Percentiles rank a stretch among this genome's conserved stretches.
These are phyloP conservation scores for Orbilia blumenaviensis DNA, from an alignment of 2,329 filamentous ascomycete species.

Conservation along the genomic window DNA sequence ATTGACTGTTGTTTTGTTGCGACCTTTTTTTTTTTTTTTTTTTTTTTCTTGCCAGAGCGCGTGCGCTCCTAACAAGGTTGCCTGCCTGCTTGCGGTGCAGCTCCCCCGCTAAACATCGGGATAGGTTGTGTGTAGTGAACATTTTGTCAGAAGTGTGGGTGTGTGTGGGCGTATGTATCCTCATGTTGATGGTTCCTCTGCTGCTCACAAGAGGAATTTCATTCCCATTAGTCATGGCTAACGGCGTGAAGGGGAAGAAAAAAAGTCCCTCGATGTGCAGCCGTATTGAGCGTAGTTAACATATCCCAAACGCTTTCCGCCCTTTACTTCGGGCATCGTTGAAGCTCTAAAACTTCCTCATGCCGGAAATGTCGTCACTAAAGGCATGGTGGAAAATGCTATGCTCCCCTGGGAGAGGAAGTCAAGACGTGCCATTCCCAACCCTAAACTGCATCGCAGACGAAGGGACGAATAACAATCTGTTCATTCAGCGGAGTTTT, in stretches of 20 bases:
- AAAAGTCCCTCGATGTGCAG: slow-evolving; percentile 31
- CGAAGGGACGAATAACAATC: slow-evolving; percentile 21
- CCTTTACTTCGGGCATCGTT: slow-evolving; percentile 29
- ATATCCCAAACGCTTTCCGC: slow-evolving; percentile 34
- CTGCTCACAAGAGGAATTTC: slow-evolving; percentile 2
- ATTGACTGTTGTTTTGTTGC: slow-evolving; percentile 29
- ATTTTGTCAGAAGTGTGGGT: background rate
- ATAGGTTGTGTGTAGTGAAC: slow-evolving; percentile 23
- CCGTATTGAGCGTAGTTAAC: slow-evolving; percentile 28
- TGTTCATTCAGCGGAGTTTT: slow-evolving; percentile 42
- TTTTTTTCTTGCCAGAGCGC: slow-evolving; percentile 27
- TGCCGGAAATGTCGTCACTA: slow-evolving; percentile 53
- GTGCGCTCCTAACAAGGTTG: slow-evolving; percentile 27
- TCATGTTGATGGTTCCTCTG: background rate
- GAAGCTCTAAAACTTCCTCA: slow-evolving; percentile 38
- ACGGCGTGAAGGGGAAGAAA: background rate
- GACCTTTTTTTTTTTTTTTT: no score
- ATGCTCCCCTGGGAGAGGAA: slow-evolving; percentile 5
- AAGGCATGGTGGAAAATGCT: slow-evolving; percentile 26
- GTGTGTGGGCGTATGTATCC: background rate
- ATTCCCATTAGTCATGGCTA: background rate
- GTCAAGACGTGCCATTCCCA: slow-evolving; percentile 29
- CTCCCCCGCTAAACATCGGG: slow-evolving; percentile 45
- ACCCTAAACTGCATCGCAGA: background rate
- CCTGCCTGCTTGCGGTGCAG: slow-evolving; percentile 27